Conservation (phyloP, 306 rosid genomes). For the Benincasa hispida region DNA sequence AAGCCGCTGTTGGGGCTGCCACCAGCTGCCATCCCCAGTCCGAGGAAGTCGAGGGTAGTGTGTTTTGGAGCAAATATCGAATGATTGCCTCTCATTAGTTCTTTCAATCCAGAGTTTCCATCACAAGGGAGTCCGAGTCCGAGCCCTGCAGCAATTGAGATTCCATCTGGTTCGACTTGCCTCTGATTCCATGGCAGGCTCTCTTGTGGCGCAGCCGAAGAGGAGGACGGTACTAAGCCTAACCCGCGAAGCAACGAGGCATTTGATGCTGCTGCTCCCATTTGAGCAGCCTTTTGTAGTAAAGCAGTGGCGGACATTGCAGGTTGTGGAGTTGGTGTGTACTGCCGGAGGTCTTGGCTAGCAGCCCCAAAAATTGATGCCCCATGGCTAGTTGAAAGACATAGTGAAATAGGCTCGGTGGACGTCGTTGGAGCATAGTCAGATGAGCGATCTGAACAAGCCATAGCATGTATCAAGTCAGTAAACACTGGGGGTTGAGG, state of each 20-base stretch:
- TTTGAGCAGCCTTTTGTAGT: conserved; percentile 92
- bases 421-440: conserved; percentile 42
- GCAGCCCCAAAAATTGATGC: conserved; percentile 51
- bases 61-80: conserved; percentile 79
- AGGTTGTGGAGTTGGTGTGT: conserved; percentile 34
- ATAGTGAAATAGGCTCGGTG: conserved; percentile 55
- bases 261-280: conserved; percentile 66
- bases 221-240: conserved; percentile 54
- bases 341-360: conserved; percentile 53
- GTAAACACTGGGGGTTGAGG: conserved; percentile 41
- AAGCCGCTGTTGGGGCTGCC: conserved; percentile 43
- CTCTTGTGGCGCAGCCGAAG: conserved; percentile 42
- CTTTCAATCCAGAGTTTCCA: conserved; percentile 60
- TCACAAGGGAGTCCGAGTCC: conserved; percentile 68
- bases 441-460: conserved; percentile 27
- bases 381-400: conserved; percentile 55
- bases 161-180: conserved; percentile 36
- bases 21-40: conserved; percentile 86
- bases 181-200: conserved; percentile 53
- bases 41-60: conserved; percentile 82
- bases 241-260: conserved; percentile 66
- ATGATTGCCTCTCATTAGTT: conserved; percentile 64
- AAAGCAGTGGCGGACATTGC: conserved; percentile 75
- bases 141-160: conserved; percentile 43
- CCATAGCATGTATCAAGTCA: conserved; percentile 45